phyloP scores from a whole-genome alignment of 1,139 yeast genomes.

The Saccharomycopsis hybrid region DNA sequence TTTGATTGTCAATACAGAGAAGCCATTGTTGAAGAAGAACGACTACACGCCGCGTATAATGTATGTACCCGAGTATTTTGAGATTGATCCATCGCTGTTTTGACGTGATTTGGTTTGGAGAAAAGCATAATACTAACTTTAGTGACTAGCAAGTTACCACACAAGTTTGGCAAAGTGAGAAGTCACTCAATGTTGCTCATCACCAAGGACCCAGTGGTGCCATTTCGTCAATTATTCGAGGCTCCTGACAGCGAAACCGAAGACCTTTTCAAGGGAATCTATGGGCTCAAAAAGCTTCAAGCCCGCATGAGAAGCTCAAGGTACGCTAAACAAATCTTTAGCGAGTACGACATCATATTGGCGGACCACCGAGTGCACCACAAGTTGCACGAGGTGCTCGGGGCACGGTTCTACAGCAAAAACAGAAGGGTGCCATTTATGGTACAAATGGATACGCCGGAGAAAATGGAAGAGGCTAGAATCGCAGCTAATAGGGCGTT shows the following conservation, averaged over 20 bases:
- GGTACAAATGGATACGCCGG: conserved; percentile 52
- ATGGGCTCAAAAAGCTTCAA: conserved; percentile 51
- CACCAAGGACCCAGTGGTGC: conserved; percentile 61
- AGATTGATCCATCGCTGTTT: not conserved
- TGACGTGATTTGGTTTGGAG: not conserved
- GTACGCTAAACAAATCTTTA: conserved; percentile 43
- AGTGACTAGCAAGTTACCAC: conserved; percentile 38
- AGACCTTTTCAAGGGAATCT: conserved; percentile 50
- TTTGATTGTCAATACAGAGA: conserved; percentile 47
- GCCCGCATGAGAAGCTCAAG: conserved; percentile 31
- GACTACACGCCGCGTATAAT: conserved; percentile 63
- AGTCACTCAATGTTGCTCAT: conserved; percentile 49
- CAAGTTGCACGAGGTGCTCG: conserved; percentile 49
- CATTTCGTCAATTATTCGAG: conserved; percentile 43
- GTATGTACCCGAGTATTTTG: conserved; percentile 8
- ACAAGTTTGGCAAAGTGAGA: conserved; percentile 41
- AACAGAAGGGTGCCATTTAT: conserved; percentile 56
- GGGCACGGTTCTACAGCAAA: conserved; percentile 51
- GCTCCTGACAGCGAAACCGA: conserved; percentile 48
- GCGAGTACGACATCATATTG: conserved; percentile 58
- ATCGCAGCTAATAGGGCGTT: conserved; percentile 20
- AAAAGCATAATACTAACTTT: not conserved
- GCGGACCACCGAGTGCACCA: conserved; percentile 62
- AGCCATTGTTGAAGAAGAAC: conserved; percentile 41
- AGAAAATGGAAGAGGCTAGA: conserved; percentile 25